Base-by-base conservation (phyloP, 2,329 filamentous ascomycete genomes). In the Colletotrichum orchidophilum region DNA sequence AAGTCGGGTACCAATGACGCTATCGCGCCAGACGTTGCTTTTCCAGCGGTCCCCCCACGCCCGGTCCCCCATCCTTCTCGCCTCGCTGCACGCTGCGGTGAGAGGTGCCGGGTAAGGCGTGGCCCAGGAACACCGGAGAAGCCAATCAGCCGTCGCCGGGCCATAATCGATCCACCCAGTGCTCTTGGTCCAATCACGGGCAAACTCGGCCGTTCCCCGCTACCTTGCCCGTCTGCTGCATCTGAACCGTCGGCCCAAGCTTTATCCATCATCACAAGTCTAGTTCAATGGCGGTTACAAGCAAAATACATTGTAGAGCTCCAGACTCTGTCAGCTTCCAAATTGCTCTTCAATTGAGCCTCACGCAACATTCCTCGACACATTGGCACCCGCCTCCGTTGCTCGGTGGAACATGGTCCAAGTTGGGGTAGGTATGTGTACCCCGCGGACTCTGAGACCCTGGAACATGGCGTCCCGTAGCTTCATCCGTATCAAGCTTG, bases 1-100 rank as follows among this genome's bases (percentile, higher is more conserved):
- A 46, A 46, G 39, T 57, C 57, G 52, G 24, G 49, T 58, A 24
- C 63, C 57, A 62, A 68, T 71, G 68, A 71, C 68, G 68, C 57
- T 71, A 71, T 71, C 42, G 63, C 63, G 18, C 39, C 39, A 46
- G 8, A 52, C 67, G 33, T 70, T 61, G 55, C 42, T 66, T 60
- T 62, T 50, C 42, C 42, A 62, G 59, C 42, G 59, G 59, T 35
- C 42, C 59, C 59, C 59, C 59, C 59, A 62, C 59, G 59, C 59
- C 13, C n/a, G 59, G 59, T 33, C 33, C 59, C 59, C 49, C 49
- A 50, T 33, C n/a, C 31, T 33, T 42, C 26, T 49, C 8, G 21
- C 59, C 27, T 52, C 59, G 58, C 42, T 49, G 12, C 42, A 24
- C 49, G 42, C 27, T 33, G n/a, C 27, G 46, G 42, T 50, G 42